Percentiles rank a stretch among this genome's conserved stretches.
Conservation (phyloP, 2,329 filamentous ascomycete species). For the Nothophaeocryptopus gaeumannii region DNA sequence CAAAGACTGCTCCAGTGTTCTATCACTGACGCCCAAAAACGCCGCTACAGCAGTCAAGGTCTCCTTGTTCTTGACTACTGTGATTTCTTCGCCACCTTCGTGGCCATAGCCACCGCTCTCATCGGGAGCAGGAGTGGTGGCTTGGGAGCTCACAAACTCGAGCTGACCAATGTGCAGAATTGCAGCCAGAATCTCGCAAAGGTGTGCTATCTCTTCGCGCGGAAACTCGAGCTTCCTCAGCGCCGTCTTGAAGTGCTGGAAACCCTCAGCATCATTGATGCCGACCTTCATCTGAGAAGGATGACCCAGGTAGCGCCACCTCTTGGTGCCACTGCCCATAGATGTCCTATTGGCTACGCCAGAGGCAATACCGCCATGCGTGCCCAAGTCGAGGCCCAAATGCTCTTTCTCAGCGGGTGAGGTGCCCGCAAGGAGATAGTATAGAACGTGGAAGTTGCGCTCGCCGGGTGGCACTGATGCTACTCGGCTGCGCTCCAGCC, state of each 20-base stretch:
- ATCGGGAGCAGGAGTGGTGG: conserved; percentile 75
- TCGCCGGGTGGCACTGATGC: conserved; percentile 91
- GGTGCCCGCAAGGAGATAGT: conserved; percentile 91
- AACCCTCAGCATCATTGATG: conserved; percentile 92
- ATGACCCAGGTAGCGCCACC: conserved; percentile 95
- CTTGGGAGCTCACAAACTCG: conserved; percentile 80
- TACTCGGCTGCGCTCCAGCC: conserved; percentile 86
- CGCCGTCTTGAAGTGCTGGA: conserved; percentile 96
- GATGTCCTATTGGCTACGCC: conserved; percentile 57
- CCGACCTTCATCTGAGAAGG: conserved; percentile 96
- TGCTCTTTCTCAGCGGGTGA: conserved; percentile 87
- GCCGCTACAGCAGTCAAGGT: conserved; percentile 80
- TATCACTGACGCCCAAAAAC: conserved; percentile 82
- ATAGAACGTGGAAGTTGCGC: conserved; percentile 92
- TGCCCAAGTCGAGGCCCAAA: conserved; percentile 59
- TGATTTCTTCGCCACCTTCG: conserved; percentile 82
- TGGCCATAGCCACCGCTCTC: conserved; percentile 96
- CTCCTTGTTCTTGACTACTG: conserved; percentile 90
- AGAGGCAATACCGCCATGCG: conserved; percentile 43
- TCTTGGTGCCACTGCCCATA: conserved; percentile 60
- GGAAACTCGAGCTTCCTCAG: conserved; percentile 92
- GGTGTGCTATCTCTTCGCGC: conserved; percentile 88
- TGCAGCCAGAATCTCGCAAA: conserved; percentile 88
- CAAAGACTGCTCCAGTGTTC: conserved; percentile 80
- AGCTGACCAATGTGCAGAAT: conserved; percentile 98